A percentile compares a stretch with the other conserved stretches of the same genome.
Conservation (phyloP, 2,329 filamentous ascomycete species). For the Cladosporium oxysporum region DNA sequence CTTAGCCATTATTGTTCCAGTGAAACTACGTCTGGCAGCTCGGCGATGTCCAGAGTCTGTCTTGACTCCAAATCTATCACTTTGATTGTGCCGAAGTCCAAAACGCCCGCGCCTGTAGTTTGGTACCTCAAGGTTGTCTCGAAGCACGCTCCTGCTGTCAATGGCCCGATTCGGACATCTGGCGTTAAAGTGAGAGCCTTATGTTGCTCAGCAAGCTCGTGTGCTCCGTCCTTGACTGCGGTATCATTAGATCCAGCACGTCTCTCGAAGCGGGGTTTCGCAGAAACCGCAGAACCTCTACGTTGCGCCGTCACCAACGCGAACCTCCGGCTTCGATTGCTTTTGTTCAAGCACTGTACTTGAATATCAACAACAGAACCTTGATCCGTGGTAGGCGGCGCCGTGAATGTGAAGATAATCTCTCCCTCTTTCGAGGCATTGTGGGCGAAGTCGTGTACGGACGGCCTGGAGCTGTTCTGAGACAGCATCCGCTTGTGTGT, state of each 20-base stretch:
- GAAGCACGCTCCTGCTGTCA: conserved; percentile 72
- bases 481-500: conserved; percentile 9
- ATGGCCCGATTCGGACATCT: conserved; percentile 71
- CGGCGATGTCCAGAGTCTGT: conserved; percentile 74
- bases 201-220: conserved; percentile 57
- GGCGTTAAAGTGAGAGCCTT: conserved; percentile 75
- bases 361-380: conserved; percentile 72
- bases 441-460: conserved; percentile 23
- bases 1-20: conserved; percentile 19
- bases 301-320: conserved; percentile 59
- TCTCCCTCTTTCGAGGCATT: conserved; percentile 42
- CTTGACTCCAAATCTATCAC: conserved; percentile 73
- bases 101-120: conserved; percentile 64
- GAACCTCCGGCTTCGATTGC: conserved; percentile 63
- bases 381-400: conserved; percentile 60
- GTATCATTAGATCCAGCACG: conserved; percentile 17
- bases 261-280: conserved; percentile 13
- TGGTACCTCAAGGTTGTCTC: conserved; percentile 73
- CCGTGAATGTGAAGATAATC: conserved; percentile 73
- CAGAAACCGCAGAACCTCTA: background rate
- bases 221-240: conserved; percentile 23
- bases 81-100: conserved; percentile 70
- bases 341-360: conserved; percentile 75
- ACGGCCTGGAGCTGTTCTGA: conserved; percentile 4
- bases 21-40: conserved; percentile 68